Percentiles rank a stretch among this genome's conserved stretches.
phyloP scores from a whole-genome alignment of 306 rosid species.

The Lathyrus oleraceus region DNA sequence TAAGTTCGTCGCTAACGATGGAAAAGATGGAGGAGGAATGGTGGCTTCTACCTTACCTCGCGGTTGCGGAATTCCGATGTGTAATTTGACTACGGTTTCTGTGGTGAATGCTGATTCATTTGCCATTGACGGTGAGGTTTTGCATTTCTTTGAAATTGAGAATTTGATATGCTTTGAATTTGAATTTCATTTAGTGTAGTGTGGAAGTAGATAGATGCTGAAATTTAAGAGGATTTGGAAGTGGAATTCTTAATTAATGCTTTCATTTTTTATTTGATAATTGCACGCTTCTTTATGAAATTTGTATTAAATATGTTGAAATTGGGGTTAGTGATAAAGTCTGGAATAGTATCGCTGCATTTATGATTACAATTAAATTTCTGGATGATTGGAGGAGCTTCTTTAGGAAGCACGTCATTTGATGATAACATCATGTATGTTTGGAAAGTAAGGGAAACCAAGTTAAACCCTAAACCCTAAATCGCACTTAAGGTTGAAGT shows the following conservation, averaged over 20 bases:
- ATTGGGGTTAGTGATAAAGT: not conserved
- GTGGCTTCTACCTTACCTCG: constrained; percentile 41
- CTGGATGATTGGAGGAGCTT: constrained; percentile 24
- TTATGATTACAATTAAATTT: constrained; percentile 7
- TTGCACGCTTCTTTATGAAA: not conserved
- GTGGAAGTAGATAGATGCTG: not conserved
- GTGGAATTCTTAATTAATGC: not conserved
- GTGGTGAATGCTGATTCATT: constrained; percentile 36
- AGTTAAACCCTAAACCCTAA: too few relatives aligned
- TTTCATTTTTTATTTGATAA: not conserved
- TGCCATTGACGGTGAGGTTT: constrained; percentile 38
- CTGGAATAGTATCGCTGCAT: not conserved
- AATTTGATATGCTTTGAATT: constrained; percentile 18
- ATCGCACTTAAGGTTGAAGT: too few relatives aligned
- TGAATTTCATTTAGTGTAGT: not conserved
- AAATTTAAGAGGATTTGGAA: not conserved
- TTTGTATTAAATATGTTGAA: not conserved
- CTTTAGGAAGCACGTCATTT: constrained; percentile 5
- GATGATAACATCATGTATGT: not conserved
- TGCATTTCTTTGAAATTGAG: constrained; percentile 12
- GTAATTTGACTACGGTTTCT: constrained; percentile 51
- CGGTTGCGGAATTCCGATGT: constrained; percentile 50
- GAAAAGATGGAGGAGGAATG: constrained; percentile 38
- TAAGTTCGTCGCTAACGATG: constrained; percentile 27
- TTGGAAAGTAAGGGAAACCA: too few relatives aligned